Conservation (phyloP, 805 yeast genomes). For the Metschnikowia corniflorae region DNA sequence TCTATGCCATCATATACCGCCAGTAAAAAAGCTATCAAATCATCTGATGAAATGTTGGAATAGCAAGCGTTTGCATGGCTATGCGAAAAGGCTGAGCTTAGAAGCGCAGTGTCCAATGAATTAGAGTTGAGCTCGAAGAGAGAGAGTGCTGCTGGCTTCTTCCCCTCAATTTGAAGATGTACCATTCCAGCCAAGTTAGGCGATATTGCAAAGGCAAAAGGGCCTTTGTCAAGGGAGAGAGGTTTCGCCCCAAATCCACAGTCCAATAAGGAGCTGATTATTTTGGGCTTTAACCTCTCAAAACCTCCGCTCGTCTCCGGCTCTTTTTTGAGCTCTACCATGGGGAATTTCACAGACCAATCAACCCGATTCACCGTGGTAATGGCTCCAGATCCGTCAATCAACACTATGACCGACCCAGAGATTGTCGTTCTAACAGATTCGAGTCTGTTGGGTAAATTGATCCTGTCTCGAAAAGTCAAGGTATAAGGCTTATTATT, state of each 20-base stretch:
- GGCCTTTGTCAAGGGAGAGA: conserved; percentile 20
- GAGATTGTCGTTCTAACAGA: conserved; percentile 32
- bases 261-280: conserved; percentile 45
- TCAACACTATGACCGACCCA: conserved; percentile 39
- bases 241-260: conserved; percentile 51
- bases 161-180: conserved; percentile 18
- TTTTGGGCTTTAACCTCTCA: conserved; percentile 25
- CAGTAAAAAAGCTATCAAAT: conserved; percentile 56
- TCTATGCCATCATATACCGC: conserved; percentile 15
- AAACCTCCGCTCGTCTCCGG: too few species aligned
- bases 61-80: conserved; percentile 71
- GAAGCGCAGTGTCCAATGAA: conserved; percentile 28
- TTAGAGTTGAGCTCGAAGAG: conserved; percentile 3
- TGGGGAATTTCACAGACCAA: conserved; percentile 21
- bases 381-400: conserved; percentile 43
- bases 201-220: conserved; percentile 39
- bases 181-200: conserved; percentile 48
- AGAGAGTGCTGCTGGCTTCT: conserved; percentile 3
- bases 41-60: conserved; percentile 64
- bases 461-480: conserved; percentile 26
- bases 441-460: conserved; percentile 25
- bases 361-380: conserved; percentile 41
- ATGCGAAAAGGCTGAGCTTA: conserved; percentile 57
- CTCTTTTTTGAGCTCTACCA: background rate
- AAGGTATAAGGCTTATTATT: conserved; percentile 10